A percentile compares a stretch with the other conserved stretches of the same genome.
These are phyloP conservation scores for Elongisporangium undulatum DNA, from an alignment of 352 stramenopile species.

Conservation along the genomic window DNA sequence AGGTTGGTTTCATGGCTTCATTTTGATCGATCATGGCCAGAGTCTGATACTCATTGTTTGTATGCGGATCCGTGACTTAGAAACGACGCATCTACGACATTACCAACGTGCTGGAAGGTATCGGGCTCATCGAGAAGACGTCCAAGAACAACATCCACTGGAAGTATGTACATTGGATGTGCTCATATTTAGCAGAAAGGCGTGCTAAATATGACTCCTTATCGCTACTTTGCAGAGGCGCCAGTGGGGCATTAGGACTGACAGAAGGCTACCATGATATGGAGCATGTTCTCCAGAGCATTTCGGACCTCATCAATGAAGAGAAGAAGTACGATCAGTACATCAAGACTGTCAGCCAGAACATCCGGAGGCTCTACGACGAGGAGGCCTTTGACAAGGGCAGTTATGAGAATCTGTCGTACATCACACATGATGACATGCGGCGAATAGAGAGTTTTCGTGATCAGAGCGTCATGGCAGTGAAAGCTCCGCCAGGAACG, in stretches of 20 bases:
- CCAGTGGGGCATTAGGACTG: slow-evolving; percentile 34
- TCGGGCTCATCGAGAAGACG: slow-evolving; percentile 96
- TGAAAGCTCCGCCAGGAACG: slow-evolving; percentile 92
- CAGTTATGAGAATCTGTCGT: slow-evolving; percentile 77
- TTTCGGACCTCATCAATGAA: slow-evolving; percentile 79
- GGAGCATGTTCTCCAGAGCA: slow-evolving; percentile 66
- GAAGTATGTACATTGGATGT: slow-evolving; percentile 62
- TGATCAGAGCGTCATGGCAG: slow-evolving; percentile 91
- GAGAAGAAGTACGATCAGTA: slow-evolving; percentile 82
- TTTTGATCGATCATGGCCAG: not conserved
- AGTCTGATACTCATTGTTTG: not conserved
- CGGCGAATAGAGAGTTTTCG: slow-evolving; percentile 73
- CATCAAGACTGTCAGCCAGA: slow-evolving; percentile 79
- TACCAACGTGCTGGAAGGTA: slow-evolving; percentile 98
- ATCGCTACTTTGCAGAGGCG: slow-evolving; percentile 28
- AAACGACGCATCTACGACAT: slow-evolving; percentile 99
- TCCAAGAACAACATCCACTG: slow-evolving; percentile 99
- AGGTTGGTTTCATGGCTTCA: slow-evolving; percentile 31
- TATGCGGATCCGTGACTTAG: slow-evolving; percentile 13
- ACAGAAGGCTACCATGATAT: slow-evolving; percentile 62
- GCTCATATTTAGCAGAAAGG: not conserved
- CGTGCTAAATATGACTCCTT: not conserved
- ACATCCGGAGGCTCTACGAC: slow-evolving; percentile 79
- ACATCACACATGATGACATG: slow-evolving; percentile 89
- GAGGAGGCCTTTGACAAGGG: slow-evolving; percentile 77